phyloP scores from a whole-genome alignment of 345 rosid species.

The Brassica napus region DNA sequence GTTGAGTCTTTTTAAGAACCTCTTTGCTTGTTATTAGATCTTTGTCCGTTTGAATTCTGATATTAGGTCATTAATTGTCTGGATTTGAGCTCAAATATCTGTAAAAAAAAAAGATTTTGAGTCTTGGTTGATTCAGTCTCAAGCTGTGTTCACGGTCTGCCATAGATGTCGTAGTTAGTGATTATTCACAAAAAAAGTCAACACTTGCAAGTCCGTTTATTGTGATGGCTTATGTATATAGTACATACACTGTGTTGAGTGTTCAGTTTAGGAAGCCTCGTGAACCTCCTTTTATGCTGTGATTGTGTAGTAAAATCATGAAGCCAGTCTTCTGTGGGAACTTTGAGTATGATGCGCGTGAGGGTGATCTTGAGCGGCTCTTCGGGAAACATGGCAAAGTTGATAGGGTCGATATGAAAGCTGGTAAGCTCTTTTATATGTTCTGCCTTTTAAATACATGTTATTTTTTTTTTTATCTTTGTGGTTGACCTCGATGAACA shows the following conservation, averaged over 20 bases:
- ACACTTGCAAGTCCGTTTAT: no score
- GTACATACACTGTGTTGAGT: background rate
- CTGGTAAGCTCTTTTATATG: conserved; percentile 55
- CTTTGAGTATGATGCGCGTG: conserved; percentile 86
- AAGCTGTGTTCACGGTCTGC: no score
- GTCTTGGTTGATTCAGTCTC: no score
- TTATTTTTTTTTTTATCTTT: background rate
- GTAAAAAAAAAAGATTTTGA: no score
- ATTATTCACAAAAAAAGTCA: no score
- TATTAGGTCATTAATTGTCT: background rate
- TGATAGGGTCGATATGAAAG: conserved; percentile 77
- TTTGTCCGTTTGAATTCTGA: background rate
- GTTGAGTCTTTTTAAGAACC: background rate
- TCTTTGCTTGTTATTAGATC: no score
- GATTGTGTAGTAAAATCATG: conserved; percentile 44
- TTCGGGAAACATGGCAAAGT: conserved; percentile 86
- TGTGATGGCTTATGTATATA: no score
- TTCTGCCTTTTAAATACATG: background rate
- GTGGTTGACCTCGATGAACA: background rate
- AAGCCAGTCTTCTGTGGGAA: conserved; percentile 92
- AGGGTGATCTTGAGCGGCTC: conserved; percentile 80
- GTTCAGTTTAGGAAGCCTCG: background rate
- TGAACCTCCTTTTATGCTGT: background rate
- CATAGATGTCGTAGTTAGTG: no score
- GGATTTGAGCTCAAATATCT: background rate